Percentiles rank a stretch among this genome's conserved stretches.
These are phyloP conservation scores for Leishmania lainsoni DNA, from an alignment of 208 protist genomes.

Conservation along the genomic window DNA sequence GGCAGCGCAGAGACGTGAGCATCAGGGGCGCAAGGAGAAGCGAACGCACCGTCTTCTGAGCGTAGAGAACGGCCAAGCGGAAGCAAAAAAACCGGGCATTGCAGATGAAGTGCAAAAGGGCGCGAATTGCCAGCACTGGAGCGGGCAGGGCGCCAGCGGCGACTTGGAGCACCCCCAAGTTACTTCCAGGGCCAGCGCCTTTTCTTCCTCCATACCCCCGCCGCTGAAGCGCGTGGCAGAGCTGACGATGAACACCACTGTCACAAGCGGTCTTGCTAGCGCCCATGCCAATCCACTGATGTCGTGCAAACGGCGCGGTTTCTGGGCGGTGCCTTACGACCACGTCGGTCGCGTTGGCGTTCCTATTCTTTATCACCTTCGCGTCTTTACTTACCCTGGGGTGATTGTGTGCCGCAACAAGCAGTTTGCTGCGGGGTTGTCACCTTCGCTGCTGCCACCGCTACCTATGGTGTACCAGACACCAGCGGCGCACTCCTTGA, in stretches of 20 bases:
- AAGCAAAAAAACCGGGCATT: not conserved
- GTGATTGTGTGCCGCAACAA: constrained; percentile 51
- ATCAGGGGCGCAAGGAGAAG: constrained; percentile 3
- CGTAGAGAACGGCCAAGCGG: not conserved
- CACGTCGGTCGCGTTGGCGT: constrained; percentile 35
- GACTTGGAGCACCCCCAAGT: not conserved
- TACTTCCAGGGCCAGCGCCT: not conserved
- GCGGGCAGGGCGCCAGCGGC: not conserved
- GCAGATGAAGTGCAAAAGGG: too few relatives aligned
- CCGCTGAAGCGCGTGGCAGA: constrained; percentile 28
- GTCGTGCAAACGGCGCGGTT: constrained; percentile 2
- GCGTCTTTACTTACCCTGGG: constrained; percentile 47
- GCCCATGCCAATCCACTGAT: not conserved
- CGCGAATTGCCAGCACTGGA: not conserved
- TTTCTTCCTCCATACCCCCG: constrained; percentile 7
- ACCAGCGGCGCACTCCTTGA: not conserved
- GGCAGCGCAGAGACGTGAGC: constrained; percentile 4
- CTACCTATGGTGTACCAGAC: not conserved
- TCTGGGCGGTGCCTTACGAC: constrained; percentile 41
- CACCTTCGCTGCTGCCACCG: not conserved
- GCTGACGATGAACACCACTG: constrained; percentile 6
- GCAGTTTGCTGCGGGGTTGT: not conserved
- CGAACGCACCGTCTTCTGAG: not conserved
- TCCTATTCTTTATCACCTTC: constrained; percentile 49
- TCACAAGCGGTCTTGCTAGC: not conserved